These are phyloP conservation scores for Podochytrium sp. DNA, from an alignment of 192 early-diverging fungal genomes.

Conservation along the genomic window DNA sequence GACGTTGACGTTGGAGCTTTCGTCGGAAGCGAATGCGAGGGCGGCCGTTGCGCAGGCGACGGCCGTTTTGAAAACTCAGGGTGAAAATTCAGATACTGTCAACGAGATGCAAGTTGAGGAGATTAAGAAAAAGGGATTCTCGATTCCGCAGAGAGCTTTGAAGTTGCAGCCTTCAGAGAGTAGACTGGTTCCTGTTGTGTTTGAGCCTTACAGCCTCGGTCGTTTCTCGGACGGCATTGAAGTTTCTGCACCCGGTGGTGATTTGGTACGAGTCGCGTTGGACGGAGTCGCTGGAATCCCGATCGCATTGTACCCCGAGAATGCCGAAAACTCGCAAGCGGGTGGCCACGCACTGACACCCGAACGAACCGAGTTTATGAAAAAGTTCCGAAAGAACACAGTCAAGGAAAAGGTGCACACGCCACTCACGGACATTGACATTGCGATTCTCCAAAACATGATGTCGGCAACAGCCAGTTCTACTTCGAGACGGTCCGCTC, in stretches of 20 bases:
- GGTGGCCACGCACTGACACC: constrained; percentile 53
- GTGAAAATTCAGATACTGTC: background rate
- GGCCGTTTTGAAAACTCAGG: constrained; percentile 16
- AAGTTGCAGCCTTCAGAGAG: constrained; percentile 52
- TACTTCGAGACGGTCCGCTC: constrained; percentile 45
- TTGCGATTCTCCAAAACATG: constrained; percentile 57
- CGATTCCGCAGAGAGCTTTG: constrained; percentile 32
- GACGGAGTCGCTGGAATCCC: constrained; percentile 62
- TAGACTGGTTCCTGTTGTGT: constrained; percentile 49
- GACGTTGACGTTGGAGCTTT: constrained; percentile 38
- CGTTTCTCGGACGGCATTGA: constrained; percentile 49
- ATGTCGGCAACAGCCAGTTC: constrained; percentile 55
- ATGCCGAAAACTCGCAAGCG: constrained; percentile 46
- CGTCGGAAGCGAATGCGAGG: constrained; percentile 41
- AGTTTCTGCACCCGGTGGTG: constrained; percentile 60
- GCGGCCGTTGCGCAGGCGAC: constrained; percentile 19
- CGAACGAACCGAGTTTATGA: constrained; percentile 61
- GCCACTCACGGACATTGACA: constrained; percentile 48
- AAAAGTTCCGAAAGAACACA: constrained; percentile 44
- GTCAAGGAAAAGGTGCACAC: constrained; percentile 44
- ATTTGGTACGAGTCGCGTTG: constrained; percentile 47
- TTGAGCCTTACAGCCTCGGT: constrained; percentile 56
- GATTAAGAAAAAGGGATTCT: constrained; percentile 43
- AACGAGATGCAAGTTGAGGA: constrained; percentile 6
- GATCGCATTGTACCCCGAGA: constrained; percentile 60